Evolutionary conservation across 345 rosid species (phyloP).

Genomic region (Linum tenue): DNA sequence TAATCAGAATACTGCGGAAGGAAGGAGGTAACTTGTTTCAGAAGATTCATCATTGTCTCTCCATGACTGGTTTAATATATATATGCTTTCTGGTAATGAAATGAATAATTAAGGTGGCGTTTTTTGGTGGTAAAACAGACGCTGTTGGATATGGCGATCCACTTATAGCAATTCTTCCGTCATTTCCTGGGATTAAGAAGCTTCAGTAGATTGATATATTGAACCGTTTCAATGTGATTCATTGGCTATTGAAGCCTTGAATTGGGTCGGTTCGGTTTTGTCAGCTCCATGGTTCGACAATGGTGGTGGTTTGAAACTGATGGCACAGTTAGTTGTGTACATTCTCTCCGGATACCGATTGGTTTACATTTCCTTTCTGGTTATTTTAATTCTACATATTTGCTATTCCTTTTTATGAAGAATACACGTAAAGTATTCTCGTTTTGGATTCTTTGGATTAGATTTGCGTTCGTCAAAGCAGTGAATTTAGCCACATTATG

Average conservation of each 20-base stretch:
- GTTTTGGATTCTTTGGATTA: too few species aligned
- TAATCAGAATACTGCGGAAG: constrained; percentile 57
- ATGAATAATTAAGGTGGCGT: background rate
- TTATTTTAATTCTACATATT: too few species aligned
- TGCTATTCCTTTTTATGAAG: too few species aligned
- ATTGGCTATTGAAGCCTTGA: background rate
- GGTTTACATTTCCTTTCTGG: too few species aligned
- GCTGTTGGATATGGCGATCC: constrained; percentile 84
- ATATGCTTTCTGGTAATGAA: too few species aligned
- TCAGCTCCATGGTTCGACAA: background rate
- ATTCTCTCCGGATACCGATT: too few species aligned
- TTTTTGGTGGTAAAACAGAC: constrained; percentile 34
- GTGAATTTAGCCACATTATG: too few species aligned
- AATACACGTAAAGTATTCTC: too few species aligned
- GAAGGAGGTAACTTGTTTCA: constrained; percentile 53
- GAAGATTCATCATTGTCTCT: background rate
- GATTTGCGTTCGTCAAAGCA: too few species aligned
- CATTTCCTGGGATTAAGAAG: constrained; percentile 88
- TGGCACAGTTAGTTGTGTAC: too few species aligned
- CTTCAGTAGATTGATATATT: constrained; percentile 38
- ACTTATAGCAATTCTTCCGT: constrained; percentile 72
- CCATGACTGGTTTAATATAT: too few species aligned
- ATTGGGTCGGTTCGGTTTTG: background rate
- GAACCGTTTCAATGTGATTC: background rate
- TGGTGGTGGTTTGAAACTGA: too few species aligned